Percentiles rank a stretch among this genome's conserved stretches.
Evolutionary conservation across 768 basidiomycete species (phyloP).

Genomic region (Goffeauzyma gilvescens): DNA sequence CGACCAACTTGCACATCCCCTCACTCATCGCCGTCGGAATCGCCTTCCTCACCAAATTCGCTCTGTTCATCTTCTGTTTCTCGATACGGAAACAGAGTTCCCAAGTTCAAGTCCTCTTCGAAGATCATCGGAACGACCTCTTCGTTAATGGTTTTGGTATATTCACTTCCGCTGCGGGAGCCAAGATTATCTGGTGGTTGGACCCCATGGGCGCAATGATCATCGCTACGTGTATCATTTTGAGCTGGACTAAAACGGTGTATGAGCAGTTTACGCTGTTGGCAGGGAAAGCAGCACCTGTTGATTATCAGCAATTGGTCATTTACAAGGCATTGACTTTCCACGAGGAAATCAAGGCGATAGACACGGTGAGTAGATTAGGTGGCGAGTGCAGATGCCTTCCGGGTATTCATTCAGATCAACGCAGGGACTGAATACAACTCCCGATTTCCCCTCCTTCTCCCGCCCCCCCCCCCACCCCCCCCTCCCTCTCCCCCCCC

Average conservation of each 20-base stretch:
- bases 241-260: conserved; percentile 57
- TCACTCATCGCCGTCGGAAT: conserved; percentile 64
- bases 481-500: too few relatives aligned
- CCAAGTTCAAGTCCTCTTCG: conserved; percentile 89
- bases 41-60: conserved; percentile 66
- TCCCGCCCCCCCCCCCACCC: too few relatives aligned
- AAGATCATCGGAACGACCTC: conserved; percentile 88
- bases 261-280: conserved; percentile 65
- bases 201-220: conserved; percentile 30
- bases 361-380: too few relatives aligned
- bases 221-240: conserved; percentile 40
- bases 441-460: too few relatives aligned
- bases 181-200: conserved; percentile 34
- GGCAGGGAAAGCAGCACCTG: conserved; percentile 79
- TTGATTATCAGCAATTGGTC: conserved; percentile 68
- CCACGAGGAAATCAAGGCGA: conserved; percentile 59
- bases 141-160: conserved; percentile 40
- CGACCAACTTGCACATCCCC: conserved; percentile 53
- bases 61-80: conserved; percentile 72
- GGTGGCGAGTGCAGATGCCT: too few relatives aligned
- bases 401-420: too few relatives aligned
- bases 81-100: conserved; percentile 61
- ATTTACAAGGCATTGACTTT: conserved; percentile 82
- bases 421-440: too few relatives aligned
- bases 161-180: conserved; percentile 32